Base-by-base conservation (phyloP, 139 green algal species). In the Chlorella vulgaris region DNA sequence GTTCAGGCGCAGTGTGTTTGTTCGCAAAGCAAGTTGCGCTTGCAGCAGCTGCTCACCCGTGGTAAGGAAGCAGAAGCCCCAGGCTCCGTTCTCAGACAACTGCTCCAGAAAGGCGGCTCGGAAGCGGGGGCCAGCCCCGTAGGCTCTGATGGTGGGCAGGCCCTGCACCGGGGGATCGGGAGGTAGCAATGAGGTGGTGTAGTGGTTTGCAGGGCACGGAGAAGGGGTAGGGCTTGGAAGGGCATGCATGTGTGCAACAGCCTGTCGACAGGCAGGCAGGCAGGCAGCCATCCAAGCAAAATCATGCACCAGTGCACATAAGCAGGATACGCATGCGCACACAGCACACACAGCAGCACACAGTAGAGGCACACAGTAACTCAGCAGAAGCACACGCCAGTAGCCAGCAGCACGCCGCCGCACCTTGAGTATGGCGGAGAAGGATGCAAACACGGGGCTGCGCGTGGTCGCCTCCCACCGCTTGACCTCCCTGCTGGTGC, bases 141-240 rank as follows among this genome's bases (percentile, higher is more conserved):
- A 99, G 19, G 97, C 96, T 7, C 96, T 88, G 62, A 99, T 98
- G 43, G 95, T 98, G 55, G 93, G 86, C 74, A 99, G 87, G 60
- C 96, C 96, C 82, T 91, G 78, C 81, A 69, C 47, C 35, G 31
- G 85, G 40, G 5, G 83, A 47, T 38, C 28, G 33, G 19, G 55
- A 24, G 68, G 24, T 3, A n/a, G 2, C n/a, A n/a, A n/a, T n/a
- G 38, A 58, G 38, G 15, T 10, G 47, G 13, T 58, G 15, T 10
- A 15, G 67, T 8, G 42, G 7, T 13, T 4, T 50, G 31, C 33
- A 31, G 5, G 5, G 33, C 22, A 13, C 7, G 47, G 38, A 58
- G 38, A 58, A 15, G 47, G 13, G 10, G 15, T 10, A 15, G 67
- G 28, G 42, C 4, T 13, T 4, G 47, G 31, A 33, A 31, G 5